Percentiles rank a stretch among this genome's conserved stretches.
Conservation (phyloP, 1,284 basidiomycete species). For the Pterulicium gracile region DNA sequence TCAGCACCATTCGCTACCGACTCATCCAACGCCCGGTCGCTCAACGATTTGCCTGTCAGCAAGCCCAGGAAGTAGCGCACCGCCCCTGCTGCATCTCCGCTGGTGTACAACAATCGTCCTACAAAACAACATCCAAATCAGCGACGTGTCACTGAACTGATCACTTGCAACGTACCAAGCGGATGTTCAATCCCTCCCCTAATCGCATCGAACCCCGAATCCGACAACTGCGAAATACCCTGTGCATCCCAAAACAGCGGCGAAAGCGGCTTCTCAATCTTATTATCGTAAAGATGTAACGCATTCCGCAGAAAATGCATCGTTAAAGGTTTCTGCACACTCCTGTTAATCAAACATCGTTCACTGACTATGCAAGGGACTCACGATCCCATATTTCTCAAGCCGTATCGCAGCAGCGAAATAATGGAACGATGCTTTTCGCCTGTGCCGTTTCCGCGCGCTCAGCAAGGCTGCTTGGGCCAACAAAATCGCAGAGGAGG, state of each 20-base stretch:
- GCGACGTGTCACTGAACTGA: constrained; percentile 4
- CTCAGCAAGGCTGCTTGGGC: constrained; percentile 68
- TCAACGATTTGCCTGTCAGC: constrained; percentile 25
- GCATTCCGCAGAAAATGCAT: constrained; percentile 68
- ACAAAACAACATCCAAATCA: background rate
- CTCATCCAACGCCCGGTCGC: background rate
- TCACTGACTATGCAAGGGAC: constrained; percentile 18
- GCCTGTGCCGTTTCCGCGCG: constrained; percentile 37
- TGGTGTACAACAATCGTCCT: constrained; percentile 71
- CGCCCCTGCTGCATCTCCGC: constrained; percentile 61
- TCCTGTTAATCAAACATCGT: background rate
- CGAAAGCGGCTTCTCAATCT: constrained; percentile 46
- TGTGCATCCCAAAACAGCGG: constrained; percentile 72
- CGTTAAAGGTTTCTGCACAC: constrained; percentile 63
- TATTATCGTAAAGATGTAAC: constrained; percentile 43
- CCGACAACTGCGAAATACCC: constrained; percentile 27
- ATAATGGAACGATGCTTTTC: constrained; percentile 69
- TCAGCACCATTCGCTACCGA: background rate
- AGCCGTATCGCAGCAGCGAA: constrained; percentile 59
- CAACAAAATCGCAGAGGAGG: constrained; percentile 60
- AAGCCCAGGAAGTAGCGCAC: constrained; percentile 57
- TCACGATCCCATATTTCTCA: constrained; percentile 71
- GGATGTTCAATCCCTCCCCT: constrained; percentile 68
- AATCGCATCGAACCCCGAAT: constrained; percentile 46
- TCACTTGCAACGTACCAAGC: constrained; percentile 35